phyloP scores from a whole-genome alignment of 768 basidiomycete genomes.

The Lactarius akahatsu region DNA sequence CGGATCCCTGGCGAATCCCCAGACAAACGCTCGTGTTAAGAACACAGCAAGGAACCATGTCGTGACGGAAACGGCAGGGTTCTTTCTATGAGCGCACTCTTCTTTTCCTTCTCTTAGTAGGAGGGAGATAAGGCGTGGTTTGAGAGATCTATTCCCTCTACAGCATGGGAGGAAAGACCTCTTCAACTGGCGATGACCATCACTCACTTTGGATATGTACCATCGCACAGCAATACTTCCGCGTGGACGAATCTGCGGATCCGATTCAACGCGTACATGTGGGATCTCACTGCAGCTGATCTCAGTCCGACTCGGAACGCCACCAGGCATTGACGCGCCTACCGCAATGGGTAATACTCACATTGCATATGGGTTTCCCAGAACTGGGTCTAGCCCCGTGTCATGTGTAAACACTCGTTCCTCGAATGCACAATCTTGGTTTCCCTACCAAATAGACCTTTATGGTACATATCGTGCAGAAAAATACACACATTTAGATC shows the following conservation, averaged over 20 bases:
- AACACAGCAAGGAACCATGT: neutral
- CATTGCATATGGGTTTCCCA: neutral
- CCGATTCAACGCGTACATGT: neutral
- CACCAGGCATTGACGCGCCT: neutral
- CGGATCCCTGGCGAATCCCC: neutral
- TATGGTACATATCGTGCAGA: no score
- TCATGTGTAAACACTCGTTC: neutral
- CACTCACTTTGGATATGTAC: neutral
- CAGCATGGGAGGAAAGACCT: neutral
- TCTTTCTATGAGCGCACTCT: neutral
- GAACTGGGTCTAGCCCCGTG: neutral
- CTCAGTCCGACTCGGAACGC: constrained; percentile 15
- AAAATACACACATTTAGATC: no score
- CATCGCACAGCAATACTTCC: neutral
- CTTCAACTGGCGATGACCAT: neutral
- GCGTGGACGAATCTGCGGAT: constrained; percentile 6
- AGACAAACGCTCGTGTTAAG: neutral
- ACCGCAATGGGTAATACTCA: neutral
- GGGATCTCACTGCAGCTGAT: constrained; percentile 6
- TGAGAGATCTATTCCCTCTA: neutral
- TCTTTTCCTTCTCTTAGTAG: constrained; percentile 1
- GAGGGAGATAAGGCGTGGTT: neutral
- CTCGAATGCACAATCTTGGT: neutral
- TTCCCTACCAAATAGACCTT: no score
- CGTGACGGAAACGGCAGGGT: neutral